These are phyloP conservation scores for Cyberlindnera euphorbiae DNA, from an alignment of 805 yeast species.

Conservation along the genomic window DNA sequence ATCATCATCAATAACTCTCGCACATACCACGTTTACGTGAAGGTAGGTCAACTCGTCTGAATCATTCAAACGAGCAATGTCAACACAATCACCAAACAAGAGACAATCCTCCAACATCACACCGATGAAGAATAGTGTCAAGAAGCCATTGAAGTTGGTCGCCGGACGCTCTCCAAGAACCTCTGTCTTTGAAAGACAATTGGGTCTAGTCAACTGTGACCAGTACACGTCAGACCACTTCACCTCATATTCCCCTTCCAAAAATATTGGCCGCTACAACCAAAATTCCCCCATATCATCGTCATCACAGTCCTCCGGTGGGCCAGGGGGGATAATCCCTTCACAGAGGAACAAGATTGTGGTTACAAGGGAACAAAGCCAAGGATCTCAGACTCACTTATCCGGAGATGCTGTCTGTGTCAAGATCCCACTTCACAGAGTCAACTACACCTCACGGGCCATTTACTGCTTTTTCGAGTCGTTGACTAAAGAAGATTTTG, in stretches of 20 bases:
- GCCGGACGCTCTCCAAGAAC: constrained; percentile 12
- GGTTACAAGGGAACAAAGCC: too few relatives aligned
- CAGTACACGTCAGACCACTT: neutral
- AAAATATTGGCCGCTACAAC: constrained; percentile 3
- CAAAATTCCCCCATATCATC: neutral
- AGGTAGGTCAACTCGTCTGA: too few relatives aligned
- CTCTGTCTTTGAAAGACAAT: constrained; percentile 22
- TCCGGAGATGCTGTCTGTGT: constrained; percentile 7
- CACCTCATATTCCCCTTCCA: constrained; percentile 1
- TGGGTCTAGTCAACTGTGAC: constrained; percentile 7
- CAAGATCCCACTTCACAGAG: constrained; percentile 15
- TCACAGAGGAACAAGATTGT: too few relatives aligned
- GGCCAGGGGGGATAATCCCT: too few relatives aligned
- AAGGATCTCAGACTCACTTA: too few relatives aligned
- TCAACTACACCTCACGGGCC: constrained; percentile 1
- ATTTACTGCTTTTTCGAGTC: constrained; percentile 3
- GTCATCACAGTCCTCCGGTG: too few relatives aligned
- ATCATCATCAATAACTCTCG: too few relatives aligned
- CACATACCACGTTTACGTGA: too few relatives aligned
- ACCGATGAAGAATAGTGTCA: too few relatives aligned
- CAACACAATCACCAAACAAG: too few relatives aligned
- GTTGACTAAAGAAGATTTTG: constrained; percentile 6
- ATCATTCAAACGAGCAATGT: too few relatives aligned
- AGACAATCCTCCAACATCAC: too few relatives aligned
- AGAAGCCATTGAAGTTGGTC: constrained; percentile 14